Percentiles rank a stretch among this genome's conserved stretches.
Conservation (phyloP, 2,329 filamentous ascomycete genomes). For the Nannizzia gypsea region DNA sequence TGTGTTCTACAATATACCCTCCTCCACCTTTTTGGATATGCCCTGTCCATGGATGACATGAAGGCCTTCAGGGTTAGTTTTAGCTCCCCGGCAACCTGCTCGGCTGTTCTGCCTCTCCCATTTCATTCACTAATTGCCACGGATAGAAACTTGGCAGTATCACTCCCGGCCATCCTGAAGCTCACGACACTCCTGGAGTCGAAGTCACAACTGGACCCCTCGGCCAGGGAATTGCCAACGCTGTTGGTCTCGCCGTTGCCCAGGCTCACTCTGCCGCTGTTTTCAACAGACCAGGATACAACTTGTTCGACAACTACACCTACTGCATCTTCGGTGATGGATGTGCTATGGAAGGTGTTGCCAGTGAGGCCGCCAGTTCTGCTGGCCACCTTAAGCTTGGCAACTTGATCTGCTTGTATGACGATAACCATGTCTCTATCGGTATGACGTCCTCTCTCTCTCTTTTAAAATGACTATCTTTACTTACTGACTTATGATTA, state of each 20-base stretch:
- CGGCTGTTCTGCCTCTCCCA: neutral
- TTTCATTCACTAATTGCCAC: neutral
- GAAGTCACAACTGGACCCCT: slow-evolving; percentile 98
- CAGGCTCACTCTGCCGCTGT: slow-evolving; percentile 79
- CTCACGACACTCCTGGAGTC: slow-evolving; percentile 89
- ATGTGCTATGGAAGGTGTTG: slow-evolving; percentile 97
- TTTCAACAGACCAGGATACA: slow-evolving; percentile 95
- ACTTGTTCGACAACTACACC: slow-evolving; percentile 91
- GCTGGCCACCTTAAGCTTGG: slow-evolving; percentile 95
- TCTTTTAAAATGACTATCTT: slow-evolving; percentile 31
- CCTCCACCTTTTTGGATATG: slow-evolving; percentile 92
- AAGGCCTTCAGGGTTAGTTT: slow-evolving; percentile 86
- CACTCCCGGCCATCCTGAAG: slow-evolving; percentile 91
- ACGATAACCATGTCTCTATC: slow-evolving; percentile 95
- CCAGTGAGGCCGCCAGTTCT: slow-evolving; percentile 78
- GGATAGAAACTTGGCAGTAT: slow-evolving; percentile 58
- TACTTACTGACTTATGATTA: slow-evolving; percentile 21
- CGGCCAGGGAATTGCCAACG: slow-evolving; percentile 93
- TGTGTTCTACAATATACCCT: slow-evolving; percentile 99
- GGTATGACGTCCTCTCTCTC: slow-evolving; percentile 33
- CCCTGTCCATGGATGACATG: slow-evolving; percentile 73
- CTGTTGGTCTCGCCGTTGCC: slow-evolving; percentile 93
- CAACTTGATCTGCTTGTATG: slow-evolving; percentile 93
- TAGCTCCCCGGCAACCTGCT: neutral
- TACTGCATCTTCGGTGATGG: slow-evolving; percentile 96